These are phyloP conservation scores for Candida nemodendra DNA, from an alignment of 805 yeast species.

Conservation along the genomic window DNA sequence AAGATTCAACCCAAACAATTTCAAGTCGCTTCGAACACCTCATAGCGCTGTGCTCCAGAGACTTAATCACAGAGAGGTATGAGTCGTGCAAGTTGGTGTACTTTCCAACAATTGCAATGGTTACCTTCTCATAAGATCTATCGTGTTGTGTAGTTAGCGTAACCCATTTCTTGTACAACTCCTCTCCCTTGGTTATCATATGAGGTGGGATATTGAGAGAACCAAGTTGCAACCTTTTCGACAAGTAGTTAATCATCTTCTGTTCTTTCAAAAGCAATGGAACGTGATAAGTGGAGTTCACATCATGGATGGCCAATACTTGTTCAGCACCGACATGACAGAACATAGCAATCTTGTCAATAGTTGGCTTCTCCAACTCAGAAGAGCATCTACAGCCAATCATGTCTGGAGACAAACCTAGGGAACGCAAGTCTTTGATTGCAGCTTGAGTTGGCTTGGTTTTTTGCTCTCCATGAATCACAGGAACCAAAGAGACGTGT, in stretches of 20 bases:
- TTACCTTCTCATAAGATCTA: constrained; percentile 78
- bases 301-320: constrained; percentile 95
- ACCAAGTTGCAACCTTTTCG: constrained; percentile 62
- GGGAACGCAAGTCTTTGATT: constrained; percentile 89
- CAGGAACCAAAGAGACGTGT: constrained; percentile 96
- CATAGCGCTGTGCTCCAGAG: constrained; percentile 95
- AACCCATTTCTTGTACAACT: constrained; percentile 75
- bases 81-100: constrained; percentile 95
- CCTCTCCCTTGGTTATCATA: constrained; percentile 62
- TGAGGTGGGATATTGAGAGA: constrained; percentile 45
- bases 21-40: constrained; percentile 78
- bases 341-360: constrained; percentile 96
- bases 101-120: constrained; percentile 96
- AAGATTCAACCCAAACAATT: constrained; percentile 95
- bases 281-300: constrained; percentile 95
- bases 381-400: constrained; percentile 97
- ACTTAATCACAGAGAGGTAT: constrained; percentile 89
- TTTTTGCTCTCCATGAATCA: constrained; percentile 97
- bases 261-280: constrained; percentile 89
- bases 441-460: constrained; percentile 99
- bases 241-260: constrained; percentile 71
- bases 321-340: constrained; percentile 99
- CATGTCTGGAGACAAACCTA: constrained; percentile 94
- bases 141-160: constrained; percentile 77
- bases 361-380: constrained; percentile 77